A percentile compares a stretch with the other conserved stretches of the same genome.
phyloP scores from a whole-genome alignment of 176 grass and related monocot genomes.

The Musa itinerans region DNA sequence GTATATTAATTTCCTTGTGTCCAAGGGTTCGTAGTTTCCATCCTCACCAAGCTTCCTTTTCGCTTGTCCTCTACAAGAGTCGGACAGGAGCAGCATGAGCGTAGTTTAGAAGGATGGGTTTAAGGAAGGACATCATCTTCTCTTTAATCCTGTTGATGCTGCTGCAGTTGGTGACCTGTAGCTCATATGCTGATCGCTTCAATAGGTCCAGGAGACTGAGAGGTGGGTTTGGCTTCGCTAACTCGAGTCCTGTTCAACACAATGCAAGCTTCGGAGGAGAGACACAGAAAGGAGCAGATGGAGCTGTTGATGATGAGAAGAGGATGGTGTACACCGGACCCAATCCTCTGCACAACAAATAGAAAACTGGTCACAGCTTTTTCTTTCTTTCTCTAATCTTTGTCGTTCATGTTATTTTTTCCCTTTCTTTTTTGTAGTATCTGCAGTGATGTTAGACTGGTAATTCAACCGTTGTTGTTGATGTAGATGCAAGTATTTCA shows the following conservation, averaged over 20 bases:
- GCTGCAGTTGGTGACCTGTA: background rate
- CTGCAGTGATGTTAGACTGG: background rate
- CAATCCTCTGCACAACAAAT: conserved; percentile 30
- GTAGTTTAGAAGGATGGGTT: background rate
- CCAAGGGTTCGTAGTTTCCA: background rate
- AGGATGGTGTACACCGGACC: conserved; percentile 22
- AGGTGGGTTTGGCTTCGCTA: conserved; percentile 1
- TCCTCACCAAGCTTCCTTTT: background rate
- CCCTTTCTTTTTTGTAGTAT: background rate
- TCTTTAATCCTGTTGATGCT: background rate
- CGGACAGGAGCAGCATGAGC: background rate
- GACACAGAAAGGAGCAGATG: background rate
- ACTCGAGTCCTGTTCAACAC: background rate
- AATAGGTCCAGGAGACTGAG: background rate
- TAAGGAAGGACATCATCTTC: background rate
- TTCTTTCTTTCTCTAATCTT: background rate
- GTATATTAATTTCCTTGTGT: background rate
- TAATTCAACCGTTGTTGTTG: background rate
- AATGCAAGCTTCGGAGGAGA: background rate
- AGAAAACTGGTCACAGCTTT: background rate
- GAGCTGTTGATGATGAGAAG: conserved; percentile 19
- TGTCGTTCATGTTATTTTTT: background rate
- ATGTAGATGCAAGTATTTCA: background rate
- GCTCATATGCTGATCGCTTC: background rate
- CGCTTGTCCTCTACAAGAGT: background rate